Evolutionary conservation across 306 rosid species (phyloP).

Genomic region (Pyrus communis): DNA sequence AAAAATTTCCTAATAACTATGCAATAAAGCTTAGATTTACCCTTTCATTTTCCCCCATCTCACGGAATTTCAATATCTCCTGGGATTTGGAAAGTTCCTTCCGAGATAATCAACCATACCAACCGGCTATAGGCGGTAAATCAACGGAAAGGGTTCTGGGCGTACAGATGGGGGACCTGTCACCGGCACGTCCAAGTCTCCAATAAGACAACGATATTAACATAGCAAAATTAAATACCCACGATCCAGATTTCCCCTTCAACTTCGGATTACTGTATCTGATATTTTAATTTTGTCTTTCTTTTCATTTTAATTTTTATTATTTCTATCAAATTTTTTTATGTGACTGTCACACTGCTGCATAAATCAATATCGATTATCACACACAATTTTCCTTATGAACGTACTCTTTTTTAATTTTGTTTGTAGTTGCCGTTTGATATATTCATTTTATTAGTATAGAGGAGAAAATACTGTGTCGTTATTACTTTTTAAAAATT

Average conservation of each 20-base stretch:
- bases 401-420: too few species aligned
- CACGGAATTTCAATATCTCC: background rate
- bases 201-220: slow-evolving; percentile 13
- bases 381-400: background rate
- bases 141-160: background rate
- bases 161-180: background rate
- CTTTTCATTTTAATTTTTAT: background rate
- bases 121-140: slow-evolving; percentile 14
- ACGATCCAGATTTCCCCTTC: slow-evolving; percentile 22
- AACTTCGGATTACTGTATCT: slow-evolving; percentile 7
- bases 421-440: background rate
- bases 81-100: background rate
- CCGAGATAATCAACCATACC: slow-evolving; percentile 2
- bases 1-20: background rate
- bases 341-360: rapidly evolving
- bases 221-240: slow-evolving; percentile 3
- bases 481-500: too few species aligned
- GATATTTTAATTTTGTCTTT: background rate
- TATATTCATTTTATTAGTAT: too few species aligned
- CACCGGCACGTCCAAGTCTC: slow-evolving; percentile 6
- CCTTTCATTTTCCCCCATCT: background rate
- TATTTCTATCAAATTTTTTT: background rate
- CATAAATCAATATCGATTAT: too few species aligned
- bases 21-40: background rate
- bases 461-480: too few species aligned